These are phyloP conservation scores for Backusella circina DNA, from an alignment of 192 early-diverging fungal genomes.

Conservation along the genomic window DNA sequence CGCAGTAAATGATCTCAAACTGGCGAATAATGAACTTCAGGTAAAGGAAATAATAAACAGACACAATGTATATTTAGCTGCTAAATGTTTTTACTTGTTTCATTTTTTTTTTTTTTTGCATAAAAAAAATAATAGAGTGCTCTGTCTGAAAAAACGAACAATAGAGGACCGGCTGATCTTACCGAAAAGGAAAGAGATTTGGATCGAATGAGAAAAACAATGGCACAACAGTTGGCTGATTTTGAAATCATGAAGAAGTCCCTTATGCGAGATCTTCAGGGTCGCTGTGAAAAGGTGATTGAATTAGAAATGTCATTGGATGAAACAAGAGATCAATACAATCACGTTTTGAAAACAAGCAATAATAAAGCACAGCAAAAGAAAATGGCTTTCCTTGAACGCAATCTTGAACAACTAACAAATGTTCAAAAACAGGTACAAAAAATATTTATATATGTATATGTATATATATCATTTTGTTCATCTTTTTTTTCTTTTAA, in stretches of 20 bases:
- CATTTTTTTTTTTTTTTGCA: not conserved
- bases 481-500: not conserved
- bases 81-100: not conserved
- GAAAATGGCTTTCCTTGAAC: slow-evolving; percentile 96
- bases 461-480: not conserved
- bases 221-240: slow-evolving; percentile 62
- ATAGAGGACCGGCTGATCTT: slow-evolving; percentile 1
- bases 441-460: not conserved
- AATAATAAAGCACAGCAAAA: slow-evolving; percentile 84
- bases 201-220: slow-evolving; percentile 62
- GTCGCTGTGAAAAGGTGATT: slow-evolving; percentile 96
- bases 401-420: slow-evolving; percentile 95
- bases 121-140: not conserved
- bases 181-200: slow-evolving; percentile 69
- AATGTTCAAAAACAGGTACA: slow-evolving; percentile 82
- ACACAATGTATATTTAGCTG: not conserved
- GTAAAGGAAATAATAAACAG: slow-evolving; percentile 13
- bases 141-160: slow-evolving; percentile 19
- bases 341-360: slow-evolving; percentile 76
- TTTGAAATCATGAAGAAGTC: slow-evolving; percentile 99
- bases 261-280: slow-evolving; percentile 95
- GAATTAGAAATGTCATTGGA: slow-evolving; percentile 97
- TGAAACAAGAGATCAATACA: slow-evolving; percentile 90
- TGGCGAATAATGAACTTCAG: slow-evolving; percentile 58
- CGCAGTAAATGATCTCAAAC: slow-evolving; percentile 58